Base-by-base conservation (phyloP, 257 asterid species). In the Solanum corneliomulleri region DNA sequence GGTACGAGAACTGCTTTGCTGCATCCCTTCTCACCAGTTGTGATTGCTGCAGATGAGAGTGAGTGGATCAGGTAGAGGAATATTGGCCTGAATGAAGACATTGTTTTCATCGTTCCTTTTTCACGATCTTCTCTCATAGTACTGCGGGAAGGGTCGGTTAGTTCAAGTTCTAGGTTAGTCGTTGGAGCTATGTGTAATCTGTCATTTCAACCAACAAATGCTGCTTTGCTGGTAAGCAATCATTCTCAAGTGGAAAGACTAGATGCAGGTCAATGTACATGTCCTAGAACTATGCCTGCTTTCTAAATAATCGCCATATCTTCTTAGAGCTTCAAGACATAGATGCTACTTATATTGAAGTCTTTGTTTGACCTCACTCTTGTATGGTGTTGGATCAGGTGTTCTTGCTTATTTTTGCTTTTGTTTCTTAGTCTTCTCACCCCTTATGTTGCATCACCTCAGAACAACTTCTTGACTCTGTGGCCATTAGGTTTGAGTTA, bases 21-120 rank as follows among this genome's bases (percentile, higher is more conserved):
- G 86, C 98, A 93, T 86, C 98, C 99, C 68, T 96, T 96, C 92
- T 92, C 96, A 31, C 95, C 99, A n/a, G 88, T 94, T 86, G 99
- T 96, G 89, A 85, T 96, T 92, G 98, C 97, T 88, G 91, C 98
- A 44, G 99, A 96, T 92, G 98, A 95, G 87, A 91, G 89, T 83
- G 99, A 96, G 90, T 89, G 91, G 89, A 95, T 96, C 89, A 93
- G 99, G 99, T 96, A 89, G 60, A 89, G 35, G 85, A 84, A 72
- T 33, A 39, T 85, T 75, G 82, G 21, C 76, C 75, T 83, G n/a
- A 25, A 45, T 77, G 84, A 77, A 77, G 64, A 27, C 62, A 44
- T 77, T 76, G 60, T 44, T 77, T n/a, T 39, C 60, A 25, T 77
- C 2, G 15, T 77, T 44, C 64, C 84, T 25, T 77, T 45, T 25